Evolutionary conservation across 305 asterid genomes (phyloP).

Genomic region (Fraxinus floribunda): DNA sequence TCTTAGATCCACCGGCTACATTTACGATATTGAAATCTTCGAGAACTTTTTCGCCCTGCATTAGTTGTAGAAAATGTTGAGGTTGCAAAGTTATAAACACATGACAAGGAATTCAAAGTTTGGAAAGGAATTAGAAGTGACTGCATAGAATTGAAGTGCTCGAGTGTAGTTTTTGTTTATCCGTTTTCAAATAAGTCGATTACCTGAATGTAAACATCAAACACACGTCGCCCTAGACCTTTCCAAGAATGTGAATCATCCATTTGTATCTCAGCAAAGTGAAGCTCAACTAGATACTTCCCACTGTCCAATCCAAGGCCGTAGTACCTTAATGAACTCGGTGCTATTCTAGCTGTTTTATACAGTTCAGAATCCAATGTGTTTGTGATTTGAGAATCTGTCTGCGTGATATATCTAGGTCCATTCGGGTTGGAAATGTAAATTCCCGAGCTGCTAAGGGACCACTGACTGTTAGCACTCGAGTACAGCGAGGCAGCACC

Average conservation of each 20-base stretch:
- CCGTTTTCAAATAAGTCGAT: not conserved
- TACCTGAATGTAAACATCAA: slow-evolving; percentile 66
- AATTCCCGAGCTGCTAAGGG: slow-evolving; percentile 59
- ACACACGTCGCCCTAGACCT: slow-evolving; percentile 59
- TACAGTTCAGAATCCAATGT: slow-evolving; percentile 60
- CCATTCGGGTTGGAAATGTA: slow-evolving; percentile 54
- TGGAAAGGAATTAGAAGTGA: not conserved
- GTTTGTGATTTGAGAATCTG: slow-evolving; percentile 49
- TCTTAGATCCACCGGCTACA: slow-evolving; percentile 60
- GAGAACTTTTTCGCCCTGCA: slow-evolving; percentile 45
- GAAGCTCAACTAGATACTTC: slow-evolving; percentile 47
- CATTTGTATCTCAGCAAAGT: slow-evolving; percentile 68
- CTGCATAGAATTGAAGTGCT: not conserved
- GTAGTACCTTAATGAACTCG: slow-evolving; percentile 59
- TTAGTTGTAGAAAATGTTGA: slow-evolving; percentile 3
- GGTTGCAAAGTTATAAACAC: not conserved
- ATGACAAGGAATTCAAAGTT: not conserved
- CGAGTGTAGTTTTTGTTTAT: not conserved
- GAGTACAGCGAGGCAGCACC: slow-evolving; percentile 53
- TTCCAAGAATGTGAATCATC: slow-evolving; percentile 50
- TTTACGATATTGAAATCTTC: slow-evolving; percentile 48
- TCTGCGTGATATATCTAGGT: slow-evolving; percentile 32
- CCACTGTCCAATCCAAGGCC: slow-evolving; percentile 65
- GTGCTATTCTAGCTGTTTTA: slow-evolving; percentile 58
- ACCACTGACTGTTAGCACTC: slow-evolving; percentile 44